Percentiles rank a stretch among this genome's conserved stretches.
Evolutionary conservation across 2,329 filamentous ascomycete genomes (phyloP).

Genomic region (Aspergillus novofumigatus): DNA sequence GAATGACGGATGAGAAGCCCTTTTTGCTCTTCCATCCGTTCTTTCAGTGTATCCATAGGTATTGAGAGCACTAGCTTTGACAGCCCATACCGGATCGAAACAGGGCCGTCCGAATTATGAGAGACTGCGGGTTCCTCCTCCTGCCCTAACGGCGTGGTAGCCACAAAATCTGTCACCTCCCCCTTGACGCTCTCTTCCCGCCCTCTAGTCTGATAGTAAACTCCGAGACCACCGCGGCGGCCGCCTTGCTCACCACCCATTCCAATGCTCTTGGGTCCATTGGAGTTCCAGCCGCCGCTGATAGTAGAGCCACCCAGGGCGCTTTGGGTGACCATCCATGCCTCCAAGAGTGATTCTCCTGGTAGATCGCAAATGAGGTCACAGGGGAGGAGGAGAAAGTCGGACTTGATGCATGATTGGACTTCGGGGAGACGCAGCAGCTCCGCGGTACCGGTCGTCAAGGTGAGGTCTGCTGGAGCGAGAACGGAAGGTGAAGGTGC

Average conservation of each 20-base stretch:
- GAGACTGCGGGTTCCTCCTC: constrained; percentile 50
- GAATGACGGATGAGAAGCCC: constrained; percentile 65
- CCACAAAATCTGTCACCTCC: constrained; percentile 90
- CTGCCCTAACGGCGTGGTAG: constrained; percentile 63
- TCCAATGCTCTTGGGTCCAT: constrained; percentile 44
- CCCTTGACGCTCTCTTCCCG: constrained; percentile 71
- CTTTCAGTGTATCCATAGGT: constrained; percentile 84
- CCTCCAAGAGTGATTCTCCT: constrained; percentile 75
- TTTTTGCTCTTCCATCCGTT: constrained; percentile 72
- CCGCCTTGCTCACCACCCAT: constrained; percentile 54
- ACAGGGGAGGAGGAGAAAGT: constrained; percentile 89
- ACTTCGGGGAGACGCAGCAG: constrained; percentile 82
- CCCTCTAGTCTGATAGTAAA: constrained; percentile 86
- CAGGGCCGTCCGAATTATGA: constrained; percentile 48
- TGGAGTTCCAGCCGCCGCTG: constrained; percentile 33
- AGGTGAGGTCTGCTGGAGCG: constrained; percentile 69
- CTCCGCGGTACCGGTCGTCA: constrained; percentile 85
- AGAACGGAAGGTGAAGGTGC: constrained; percentile 63
- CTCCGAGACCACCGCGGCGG: constrained; percentile 73
- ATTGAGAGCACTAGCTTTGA: constrained; percentile 81
- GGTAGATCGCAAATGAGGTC: constrained; percentile 88
- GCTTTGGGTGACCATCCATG: constrained; percentile 84
- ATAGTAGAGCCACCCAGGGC: constrained; percentile 61
- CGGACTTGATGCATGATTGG: constrained; percentile 68
- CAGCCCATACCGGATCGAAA: constrained; percentile 63